These are phyloP conservation scores for Fragosphaeria purpurea DNA, from an alignment of 2,329 filamentous ascomycete species.

Conservation along the genomic window DNA sequence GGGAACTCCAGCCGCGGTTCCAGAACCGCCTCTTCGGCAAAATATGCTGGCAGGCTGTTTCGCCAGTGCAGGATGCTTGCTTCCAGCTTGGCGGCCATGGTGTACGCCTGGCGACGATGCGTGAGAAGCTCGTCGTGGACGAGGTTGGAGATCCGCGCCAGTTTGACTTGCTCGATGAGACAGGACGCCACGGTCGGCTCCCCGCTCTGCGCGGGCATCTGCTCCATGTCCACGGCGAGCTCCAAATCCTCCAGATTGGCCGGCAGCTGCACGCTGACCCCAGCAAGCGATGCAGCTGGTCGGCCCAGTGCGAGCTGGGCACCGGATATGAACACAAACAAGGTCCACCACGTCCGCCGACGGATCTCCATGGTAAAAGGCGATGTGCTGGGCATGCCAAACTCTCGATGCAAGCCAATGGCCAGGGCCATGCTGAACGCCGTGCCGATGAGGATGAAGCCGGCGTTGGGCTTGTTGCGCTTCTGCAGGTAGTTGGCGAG, in stretches of 20 bases:
- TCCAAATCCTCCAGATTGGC: not conserved
- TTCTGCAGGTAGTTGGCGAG: not conserved
- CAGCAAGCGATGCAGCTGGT: not conserved
- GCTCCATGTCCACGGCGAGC: not conserved
- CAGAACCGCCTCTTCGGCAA: not conserved
- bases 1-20: not conserved
- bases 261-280: not conserved
- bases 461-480: slow-evolving; percentile 2
- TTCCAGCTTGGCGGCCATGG: too few species aligned
- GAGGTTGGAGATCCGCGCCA: too few species aligned
- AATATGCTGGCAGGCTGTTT: too few species aligned
- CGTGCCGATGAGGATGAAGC: not conserved
- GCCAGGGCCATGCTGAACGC: slow-evolving; percentile 1
- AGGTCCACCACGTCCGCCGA: slow-evolving; percentile 1
- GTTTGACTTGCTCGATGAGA: too few species aligned
- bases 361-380: slow-evolving; percentile 1
- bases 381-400: not conserved
- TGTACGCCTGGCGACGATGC: too few species aligned
- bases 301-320: not conserved
- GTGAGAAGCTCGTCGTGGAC: too few species aligned
- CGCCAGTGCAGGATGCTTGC: too few species aligned
- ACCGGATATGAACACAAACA: not conserved
- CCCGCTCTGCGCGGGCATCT: not conserved
- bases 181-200: not conserved
- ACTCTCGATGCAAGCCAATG: slow-evolving; percentile 1